Evolutionary conservation across 2,329 filamentous ascomycete genomes (phyloP).

Genomic region (Annulohypoxylon truncatum): DNA sequence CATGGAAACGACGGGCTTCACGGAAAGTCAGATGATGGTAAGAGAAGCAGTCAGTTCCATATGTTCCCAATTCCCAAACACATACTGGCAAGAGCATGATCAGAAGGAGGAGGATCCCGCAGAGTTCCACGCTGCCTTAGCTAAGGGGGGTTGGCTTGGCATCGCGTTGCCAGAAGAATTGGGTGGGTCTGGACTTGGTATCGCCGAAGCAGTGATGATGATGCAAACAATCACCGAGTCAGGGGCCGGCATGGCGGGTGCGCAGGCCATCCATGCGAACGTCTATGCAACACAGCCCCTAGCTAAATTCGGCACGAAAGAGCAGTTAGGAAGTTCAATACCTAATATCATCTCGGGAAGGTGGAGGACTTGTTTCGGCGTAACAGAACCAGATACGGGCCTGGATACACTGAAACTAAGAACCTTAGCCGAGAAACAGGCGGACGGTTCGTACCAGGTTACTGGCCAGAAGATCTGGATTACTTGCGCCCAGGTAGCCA

Average conservation of each 20-base stretch:
- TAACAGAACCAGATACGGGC: conserved; percentile 85
- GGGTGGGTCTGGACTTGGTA: conserved; percentile 79
- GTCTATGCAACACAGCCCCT: conserved; percentile 82
- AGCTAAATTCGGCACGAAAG: conserved; percentile 75
- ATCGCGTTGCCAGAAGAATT: conserved; percentile 81
- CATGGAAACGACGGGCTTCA: conserved; percentile 80
- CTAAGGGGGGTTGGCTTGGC: conserved; percentile 82
- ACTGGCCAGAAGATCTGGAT: conserved; percentile 92
- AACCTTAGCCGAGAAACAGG: conserved; percentile 68
- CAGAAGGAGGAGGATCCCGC: conserved; percentile 76
- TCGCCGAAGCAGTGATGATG: conserved; percentile 88
- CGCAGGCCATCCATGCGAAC: conserved; percentile 72
- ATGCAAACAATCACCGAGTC: conserved; percentile 83
- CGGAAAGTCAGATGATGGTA: conserved; percentile 77
- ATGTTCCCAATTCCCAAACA: conserved; percentile 78
- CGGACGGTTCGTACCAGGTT: conserved; percentile 71
- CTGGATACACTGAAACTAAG: conserved; percentile 79
- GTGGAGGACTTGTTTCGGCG: conserved; percentile 81
- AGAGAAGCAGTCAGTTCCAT: conserved; percentile 76
- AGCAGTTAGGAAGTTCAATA: conserved; percentile 73
- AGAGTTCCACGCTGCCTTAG: conserved; percentile 80
- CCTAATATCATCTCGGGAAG: conserved; percentile 78
- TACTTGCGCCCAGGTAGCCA: conserved; percentile 83
- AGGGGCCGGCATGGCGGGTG: conserved; percentile 81
- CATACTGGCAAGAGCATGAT: conserved; percentile 81